These are phyloP conservation scores for Diospyros kaki DNA, from an alignment of 148 eudicot genomes.

Conservation along the genomic window DNA sequence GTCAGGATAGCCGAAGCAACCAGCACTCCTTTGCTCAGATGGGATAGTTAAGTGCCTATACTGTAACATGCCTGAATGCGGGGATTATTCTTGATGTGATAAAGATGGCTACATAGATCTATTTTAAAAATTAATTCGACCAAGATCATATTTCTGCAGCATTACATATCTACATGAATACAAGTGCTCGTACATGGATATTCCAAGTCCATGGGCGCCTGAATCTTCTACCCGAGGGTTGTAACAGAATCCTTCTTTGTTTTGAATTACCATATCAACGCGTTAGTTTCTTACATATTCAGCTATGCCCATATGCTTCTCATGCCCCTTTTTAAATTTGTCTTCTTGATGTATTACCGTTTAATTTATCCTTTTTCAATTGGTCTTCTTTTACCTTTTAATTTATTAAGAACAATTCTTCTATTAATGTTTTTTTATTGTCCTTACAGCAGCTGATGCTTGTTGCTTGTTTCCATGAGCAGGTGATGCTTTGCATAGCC, in stretches of 20 bases:
- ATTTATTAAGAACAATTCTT: not conserved
- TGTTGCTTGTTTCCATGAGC: constrained; percentile 15
- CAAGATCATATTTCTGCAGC: not conserved
- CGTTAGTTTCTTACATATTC: not conserved
- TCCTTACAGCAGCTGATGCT: not conserved
- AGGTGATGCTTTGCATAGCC: constrained; percentile 81
- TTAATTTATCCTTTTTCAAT: too few species aligned
- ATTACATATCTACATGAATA: not conserved
- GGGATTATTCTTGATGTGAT: too few species aligned
- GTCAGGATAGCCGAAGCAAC: too few species aligned
- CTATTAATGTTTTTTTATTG: not conserved
- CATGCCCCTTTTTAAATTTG: not conserved
- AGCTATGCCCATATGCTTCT: not conserved
- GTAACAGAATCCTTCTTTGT: not conserved
- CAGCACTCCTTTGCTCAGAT: too few species aligned
- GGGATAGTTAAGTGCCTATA: too few species aligned
- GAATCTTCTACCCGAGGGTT: too few species aligned
- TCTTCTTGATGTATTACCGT: not conserved
- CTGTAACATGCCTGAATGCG: too few species aligned
- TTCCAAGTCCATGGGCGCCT: not conserved
- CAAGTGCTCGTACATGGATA: not conserved
- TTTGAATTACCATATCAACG: not conserved
- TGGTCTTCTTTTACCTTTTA: not conserved
- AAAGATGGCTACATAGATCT: too few species aligned
- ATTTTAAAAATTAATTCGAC: too few species aligned